Conservation (phyloP, 768 basidiomycete species). For the Kwoniella shandongensis region DNA sequence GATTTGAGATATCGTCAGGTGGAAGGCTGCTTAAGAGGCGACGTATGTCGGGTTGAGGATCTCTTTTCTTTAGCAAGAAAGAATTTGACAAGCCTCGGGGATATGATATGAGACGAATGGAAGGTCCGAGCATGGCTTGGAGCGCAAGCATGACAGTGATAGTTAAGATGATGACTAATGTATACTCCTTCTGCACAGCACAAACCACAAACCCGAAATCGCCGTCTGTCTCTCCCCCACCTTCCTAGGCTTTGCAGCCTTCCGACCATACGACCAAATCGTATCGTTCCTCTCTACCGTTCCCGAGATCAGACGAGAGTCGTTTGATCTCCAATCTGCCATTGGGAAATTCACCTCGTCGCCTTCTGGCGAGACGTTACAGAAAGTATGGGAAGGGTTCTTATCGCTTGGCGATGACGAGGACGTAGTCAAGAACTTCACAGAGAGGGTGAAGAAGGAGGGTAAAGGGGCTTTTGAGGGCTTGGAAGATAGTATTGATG, state of each 20-base stretch:
- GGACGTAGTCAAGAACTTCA: conserved; percentile 55
- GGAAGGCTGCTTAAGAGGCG: too few species aligned
- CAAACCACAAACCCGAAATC: conserved; percentile 52
- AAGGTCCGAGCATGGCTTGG: too few species aligned
- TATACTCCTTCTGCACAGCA: too few species aligned
- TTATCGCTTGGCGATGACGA: conserved; percentile 43
- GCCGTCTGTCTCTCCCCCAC: conserved; percentile 78
- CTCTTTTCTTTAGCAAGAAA: too few species aligned
- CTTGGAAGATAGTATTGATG: conserved; percentile 4
- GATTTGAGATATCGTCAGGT: too few species aligned
- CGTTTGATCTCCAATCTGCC: conserved; percentile 59
- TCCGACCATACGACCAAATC: conserved; percentile 74
- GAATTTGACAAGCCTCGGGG: too few species aligned
- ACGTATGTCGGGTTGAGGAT: too few species aligned
- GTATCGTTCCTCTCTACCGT: conserved; percentile 63
- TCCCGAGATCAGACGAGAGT: conserved; percentile 72
- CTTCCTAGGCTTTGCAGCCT: conserved; percentile 86
- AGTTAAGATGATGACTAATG: too few species aligned
- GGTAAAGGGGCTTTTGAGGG: conserved; percentile 23
- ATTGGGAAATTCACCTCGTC: conserved; percentile 59
- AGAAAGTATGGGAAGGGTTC: conserved; percentile 64
- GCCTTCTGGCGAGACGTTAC: conserved; percentile 58
- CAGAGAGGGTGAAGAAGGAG: conserved; percentile 60
- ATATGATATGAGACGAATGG: too few species aligned
- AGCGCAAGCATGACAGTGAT: too few species aligned